Base-by-base conservation (phyloP, 2,329 filamentous ascomycete species). In the Beauveria varroae region DNA sequence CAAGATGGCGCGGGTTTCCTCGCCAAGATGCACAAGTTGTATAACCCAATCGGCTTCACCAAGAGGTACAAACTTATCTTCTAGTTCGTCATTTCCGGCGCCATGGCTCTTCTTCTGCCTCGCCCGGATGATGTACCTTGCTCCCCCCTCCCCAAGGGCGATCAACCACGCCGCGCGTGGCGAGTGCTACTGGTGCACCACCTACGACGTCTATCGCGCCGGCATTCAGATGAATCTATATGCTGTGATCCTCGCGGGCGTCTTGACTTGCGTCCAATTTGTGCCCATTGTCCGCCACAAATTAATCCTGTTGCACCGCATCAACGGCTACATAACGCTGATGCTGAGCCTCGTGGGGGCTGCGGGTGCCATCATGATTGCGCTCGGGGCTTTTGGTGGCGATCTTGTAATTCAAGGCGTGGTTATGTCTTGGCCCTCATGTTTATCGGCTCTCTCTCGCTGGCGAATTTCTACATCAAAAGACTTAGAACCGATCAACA, bases 401-500 rank as follows among this genome's bases (percentile, higher is more conserved):
- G 75, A 73, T 0, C 34, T 83, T 0, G 76, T 78, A 0, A 76
- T 76, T 0, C 81, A 84, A 65, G 66, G 69, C 0, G 72, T 64
- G 1, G 65, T 79, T 0, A 77, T 0, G 49, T 78, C 0, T 64
- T 83, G 2, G 75, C 71, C 1, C 73, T 83, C 41, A 66, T 76
- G 12, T 81, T 80, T 2, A 67, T 78, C 0, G 65, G 68, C 1
- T 72, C 76, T 3, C 68, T 82, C 8, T 60, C 67, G 0, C 66
- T 85, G 44, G 79, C 83, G 0, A 79, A 77, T 40, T 72, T 79
- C 67, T 85, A 85, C 64, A 79, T 87, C 69, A 85, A 82, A 69
- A 71, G 74, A 4, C 68, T 86, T 5, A 83, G 86, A 66, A 82
- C 88, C 55, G 82, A 86, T 37, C 78, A 86, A 67, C 84, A 86